Evolutionary conservation across 2,329 filamentous ascomycete genomes (phyloP), one percentile per base, ranked within the genome.

Genomic region (Colletotrichum melonis): DNA sequence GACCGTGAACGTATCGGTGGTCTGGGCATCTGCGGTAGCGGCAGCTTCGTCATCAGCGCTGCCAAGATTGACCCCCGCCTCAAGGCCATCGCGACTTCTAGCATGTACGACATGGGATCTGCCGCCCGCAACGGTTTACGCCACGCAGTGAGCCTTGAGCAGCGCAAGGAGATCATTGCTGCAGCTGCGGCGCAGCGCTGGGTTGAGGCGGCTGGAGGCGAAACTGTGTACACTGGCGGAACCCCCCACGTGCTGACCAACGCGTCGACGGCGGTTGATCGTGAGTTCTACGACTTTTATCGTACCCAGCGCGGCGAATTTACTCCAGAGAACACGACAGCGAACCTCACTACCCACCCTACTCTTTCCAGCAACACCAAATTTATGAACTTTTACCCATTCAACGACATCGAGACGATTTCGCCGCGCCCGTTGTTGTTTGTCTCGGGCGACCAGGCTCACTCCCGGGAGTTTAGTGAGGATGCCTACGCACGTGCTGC

Each of bases 1-100:
- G 75, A 81, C 57, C 76, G 76, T 35, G 76, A 78, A 74, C 78
- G 78, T 6, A 81, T 81, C 57, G 79, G 79, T 28, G 79, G 55
- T 24, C 59, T 81, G 16, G 79, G 79, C 14, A 79, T 81, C 63
- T 81, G 80, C 52, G 79, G 77, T 42, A 80, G 79, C 52, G 80
- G 79, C 30, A 76, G 74, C 5, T 81, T 77, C 54, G 65, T 80
- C 9, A 79, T 83, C 73, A 80, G 80, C 68, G 82, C 82, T 0
- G 81, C 82, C 3, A 82, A 82, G 70, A 78, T 82, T 19, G 74
- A 79, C 73, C 66, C 76, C 0, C 80, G 78, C 7, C 65, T 80
- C 24, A 69, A 69, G 55, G 70, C 70, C 67, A 77, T 76, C 11
- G 76, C 75, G 1, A 77, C 79, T 1, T n/a, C 66, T 4, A 73